A percentile compares a stretch with the other conserved stretches of the same genome.
These are phyloP conservation scores for Bryoerythrophyllum caledonicum DNA, from an alignment of 225 moss, liverwort and hornwort species.

Conservation along the genomic window DNA sequence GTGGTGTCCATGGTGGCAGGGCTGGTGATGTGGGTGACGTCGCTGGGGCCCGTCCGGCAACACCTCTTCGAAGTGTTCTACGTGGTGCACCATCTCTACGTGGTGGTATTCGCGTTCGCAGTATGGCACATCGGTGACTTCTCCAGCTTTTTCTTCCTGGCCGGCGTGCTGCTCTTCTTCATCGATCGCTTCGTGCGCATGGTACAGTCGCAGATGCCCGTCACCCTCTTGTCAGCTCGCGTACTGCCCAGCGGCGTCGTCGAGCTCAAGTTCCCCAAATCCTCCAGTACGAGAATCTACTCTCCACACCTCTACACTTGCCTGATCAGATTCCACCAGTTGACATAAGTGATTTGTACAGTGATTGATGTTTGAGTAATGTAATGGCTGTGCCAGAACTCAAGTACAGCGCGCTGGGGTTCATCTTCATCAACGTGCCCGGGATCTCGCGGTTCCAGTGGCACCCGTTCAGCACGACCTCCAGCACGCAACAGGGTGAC, in stretches of 20 bases:
- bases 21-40: constrained; percentile 52
- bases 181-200: constrained; percentile 59
- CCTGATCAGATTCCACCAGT: no score
- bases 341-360: no score
- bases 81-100: constrained; percentile 55
- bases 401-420: constrained; percentile 42
- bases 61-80: constrained; percentile 52
- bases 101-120: constrained; percentile 56
- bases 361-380: background rate
- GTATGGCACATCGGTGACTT: constrained; percentile 63
- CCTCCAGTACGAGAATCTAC: constrained; percentile 29
- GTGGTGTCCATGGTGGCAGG: constrained; percentile 56
- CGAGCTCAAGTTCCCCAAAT: constrained; percentile 62
- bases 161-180: constrained; percentile 53
- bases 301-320: no score
- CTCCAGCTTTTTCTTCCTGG: constrained; percentile 50
- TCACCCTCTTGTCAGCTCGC: constrained; percentile 45
- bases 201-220: constrained; percentile 45
- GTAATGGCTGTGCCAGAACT: constrained; percentile 13
- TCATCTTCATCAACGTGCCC: constrained; percentile 57
- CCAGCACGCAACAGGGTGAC: constrained; percentile 42
- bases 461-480: constrained; percentile 70
- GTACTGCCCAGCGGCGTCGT: constrained; percentile 49
- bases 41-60: constrained; percentile 39
- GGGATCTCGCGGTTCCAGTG: constrained; percentile 49